A percentile compares a stretch with the other conserved stretches of the same genome.
These are phyloP conservation scores for Singerocomus inundabilis DNA, from an alignment of 1,284 basidiomycete genomes.

Conservation along the genomic window DNA sequence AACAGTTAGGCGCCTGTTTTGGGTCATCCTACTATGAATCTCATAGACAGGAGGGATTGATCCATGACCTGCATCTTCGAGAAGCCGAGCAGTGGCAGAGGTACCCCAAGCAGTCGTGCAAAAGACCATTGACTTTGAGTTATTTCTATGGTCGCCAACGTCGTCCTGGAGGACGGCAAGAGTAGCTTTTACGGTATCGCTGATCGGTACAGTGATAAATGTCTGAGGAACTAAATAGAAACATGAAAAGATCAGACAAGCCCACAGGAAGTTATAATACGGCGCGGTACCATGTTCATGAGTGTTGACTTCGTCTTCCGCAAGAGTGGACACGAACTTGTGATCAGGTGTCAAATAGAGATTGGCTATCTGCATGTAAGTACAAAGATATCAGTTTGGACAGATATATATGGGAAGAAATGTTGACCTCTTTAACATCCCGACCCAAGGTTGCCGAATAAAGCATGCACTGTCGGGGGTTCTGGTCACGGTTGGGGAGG, in stretches of 20 bases:
- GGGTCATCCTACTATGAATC: conserved; percentile 50
- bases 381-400: background rate
- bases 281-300: conserved; percentile 55
- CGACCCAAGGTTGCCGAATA: conserved; percentile 70
- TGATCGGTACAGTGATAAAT: conserved; percentile 42
- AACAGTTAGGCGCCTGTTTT: conserved; percentile 44
- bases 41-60: conserved; percentile 41
- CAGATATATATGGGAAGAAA: background rate
- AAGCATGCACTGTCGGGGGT: conserved; percentile 68
- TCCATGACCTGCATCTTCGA: conserved; percentile 30
- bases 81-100: conserved; percentile 50
- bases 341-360: conserved; percentile 49
- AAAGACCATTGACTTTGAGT: conserved; percentile 54
- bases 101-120: conserved; percentile 70
- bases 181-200: conserved; percentile 45
- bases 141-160: conserved; percentile 27
- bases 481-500: conserved; percentile 40
- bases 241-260: background rate
- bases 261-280: background rate
- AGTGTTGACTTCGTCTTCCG: conserved; percentile 60
- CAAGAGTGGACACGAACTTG: conserved; percentile 61
- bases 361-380: conserved; percentile 40
- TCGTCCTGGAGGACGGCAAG: conserved; percentile 39
- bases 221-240: conserved; percentile 54
- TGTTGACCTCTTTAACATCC: conserved; percentile 38